Percentiles rank a stretch among this genome's conserved stretches.
Conservation (phyloP, 169 alveolate genomes). For the Plasmodium coatneyi region DNA sequence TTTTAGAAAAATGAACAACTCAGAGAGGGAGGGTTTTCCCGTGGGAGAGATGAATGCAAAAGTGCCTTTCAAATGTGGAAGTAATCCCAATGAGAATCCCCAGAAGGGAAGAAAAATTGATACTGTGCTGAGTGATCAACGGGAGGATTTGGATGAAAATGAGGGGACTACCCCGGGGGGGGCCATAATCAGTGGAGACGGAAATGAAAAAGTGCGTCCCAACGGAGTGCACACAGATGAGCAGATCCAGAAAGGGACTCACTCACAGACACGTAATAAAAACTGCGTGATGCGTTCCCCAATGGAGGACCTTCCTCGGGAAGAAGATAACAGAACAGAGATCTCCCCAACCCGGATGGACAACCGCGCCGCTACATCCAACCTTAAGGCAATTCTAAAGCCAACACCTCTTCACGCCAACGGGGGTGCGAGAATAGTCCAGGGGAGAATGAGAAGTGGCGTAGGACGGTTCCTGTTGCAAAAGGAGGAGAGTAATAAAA, state of each 20-base stretch:
- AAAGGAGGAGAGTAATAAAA: conserved; percentile 8
- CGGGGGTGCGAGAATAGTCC: neutral
- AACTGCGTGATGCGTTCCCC: neutral
- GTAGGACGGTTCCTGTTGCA: neutral
- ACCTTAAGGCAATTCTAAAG: neutral
- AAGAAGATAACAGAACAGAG: neutral
- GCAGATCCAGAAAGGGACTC: neutral
- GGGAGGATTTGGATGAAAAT: neutral
- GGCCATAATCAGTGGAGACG: neutral
- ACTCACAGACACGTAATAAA: neutral
- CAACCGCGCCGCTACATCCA: neutral
- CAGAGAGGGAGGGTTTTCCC: neutral
- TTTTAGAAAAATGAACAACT: neutral
- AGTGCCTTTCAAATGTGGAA: neutral
- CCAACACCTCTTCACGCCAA: neutral
- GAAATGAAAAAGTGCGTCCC: neutral
- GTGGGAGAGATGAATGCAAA: neutral
- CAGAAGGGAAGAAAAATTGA: neutral
- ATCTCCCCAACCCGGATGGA: neutral
- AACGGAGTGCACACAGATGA: neutral
- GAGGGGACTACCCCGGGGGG: neutral
- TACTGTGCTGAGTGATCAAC: neutral
- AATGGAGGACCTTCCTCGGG: neutral
- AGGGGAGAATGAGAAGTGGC: conserved; percentile 14
- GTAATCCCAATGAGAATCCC: neutral